phyloP scores from a whole-genome alignment of 2,329 filamentous ascomycete genomes.

The Verticillium zaregamsianum region DNA sequence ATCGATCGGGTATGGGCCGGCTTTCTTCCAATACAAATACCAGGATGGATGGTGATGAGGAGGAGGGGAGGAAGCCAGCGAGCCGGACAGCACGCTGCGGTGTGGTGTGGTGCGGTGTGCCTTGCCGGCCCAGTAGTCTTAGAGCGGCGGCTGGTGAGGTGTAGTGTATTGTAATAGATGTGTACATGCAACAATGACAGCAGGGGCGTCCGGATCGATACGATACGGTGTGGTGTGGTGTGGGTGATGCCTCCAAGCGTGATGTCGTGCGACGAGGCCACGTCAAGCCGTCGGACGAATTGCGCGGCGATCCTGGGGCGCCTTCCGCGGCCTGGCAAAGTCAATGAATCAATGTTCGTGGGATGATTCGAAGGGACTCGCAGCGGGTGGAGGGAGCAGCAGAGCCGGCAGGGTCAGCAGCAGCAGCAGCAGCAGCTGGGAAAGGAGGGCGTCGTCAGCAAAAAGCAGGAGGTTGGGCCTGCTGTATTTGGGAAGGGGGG shows the following conservation, averaged over 20 bases:
- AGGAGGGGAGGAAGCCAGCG: constrained; percentile 14
- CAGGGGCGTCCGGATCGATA: background rate
- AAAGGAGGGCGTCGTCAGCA: background rate
- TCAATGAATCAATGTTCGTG: too few relatives aligned
- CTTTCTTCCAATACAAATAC: constrained; percentile 18
- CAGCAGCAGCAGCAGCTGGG: background rate
- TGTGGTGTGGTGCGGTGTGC: constrained; percentile 11
- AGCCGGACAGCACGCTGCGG: constrained; percentile 2
- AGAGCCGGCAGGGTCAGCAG: background rate
- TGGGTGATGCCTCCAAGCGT: background rate
- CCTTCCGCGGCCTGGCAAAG: too few relatives aligned
- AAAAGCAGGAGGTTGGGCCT: background rate
- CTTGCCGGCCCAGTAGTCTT: constrained; percentile 7
- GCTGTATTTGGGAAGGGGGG: background rate
- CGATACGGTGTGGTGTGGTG: background rate
- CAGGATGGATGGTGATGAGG: constrained; percentile 10
- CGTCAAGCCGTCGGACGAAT: too few relatives aligned
- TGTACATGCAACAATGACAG: constrained; percentile 17
- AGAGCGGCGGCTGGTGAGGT: constrained; percentile 19
- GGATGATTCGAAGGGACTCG: too few relatives aligned
- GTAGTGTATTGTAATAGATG: constrained; percentile 40
- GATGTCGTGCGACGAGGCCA: background rate
- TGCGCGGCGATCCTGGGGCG: too few relatives aligned
- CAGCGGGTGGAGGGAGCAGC: too few relatives aligned
- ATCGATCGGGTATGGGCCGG: constrained; percentile 6